Evolutionary conservation across 148 eudicot species (phyloP).

Genomic region (Chenopodium quinoa): DNA sequence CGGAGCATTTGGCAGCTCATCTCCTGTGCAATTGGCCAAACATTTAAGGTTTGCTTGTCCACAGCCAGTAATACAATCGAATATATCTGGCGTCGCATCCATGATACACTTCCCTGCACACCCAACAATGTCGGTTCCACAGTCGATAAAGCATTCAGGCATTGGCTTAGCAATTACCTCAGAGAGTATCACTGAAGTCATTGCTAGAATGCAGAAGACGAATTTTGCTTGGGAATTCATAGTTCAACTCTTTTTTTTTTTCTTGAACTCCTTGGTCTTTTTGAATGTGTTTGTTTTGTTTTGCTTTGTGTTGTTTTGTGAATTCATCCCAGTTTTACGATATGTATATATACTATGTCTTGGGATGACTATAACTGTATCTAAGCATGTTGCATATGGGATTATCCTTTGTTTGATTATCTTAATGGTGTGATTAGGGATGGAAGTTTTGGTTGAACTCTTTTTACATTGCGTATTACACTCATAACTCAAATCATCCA

Average conservation of each 20-base stretch:
- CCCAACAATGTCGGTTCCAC: constrained; percentile 9
- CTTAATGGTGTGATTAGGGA: constrained; percentile 18
- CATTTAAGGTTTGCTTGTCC: constrained; percentile 4
- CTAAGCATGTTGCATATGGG: constrained; percentile 17
- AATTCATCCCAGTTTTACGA: not conserved
- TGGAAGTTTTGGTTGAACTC: not conserved
- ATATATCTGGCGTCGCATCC: not conserved
- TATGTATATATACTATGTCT: not conserved
- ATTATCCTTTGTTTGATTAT: constrained; percentile 15
- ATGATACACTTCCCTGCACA: constrained; percentile 17
- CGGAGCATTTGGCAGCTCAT: not conserved
- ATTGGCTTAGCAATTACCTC: not conserved
- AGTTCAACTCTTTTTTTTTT: not conserved
- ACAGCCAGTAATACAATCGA: constrained; percentile 9
- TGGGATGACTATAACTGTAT: not conserved
- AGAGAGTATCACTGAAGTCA: not conserved
- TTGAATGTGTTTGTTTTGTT: not conserved
- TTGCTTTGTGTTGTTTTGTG: not conserved
- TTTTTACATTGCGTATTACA: not conserved
- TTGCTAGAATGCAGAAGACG: constrained; percentile 6
- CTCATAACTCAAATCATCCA: not conserved
- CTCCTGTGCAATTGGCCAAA: constrained; percentile 2
- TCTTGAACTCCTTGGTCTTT: not conserved
- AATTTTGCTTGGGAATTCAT: constrained; percentile 13
- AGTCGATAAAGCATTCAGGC: constrained; percentile 5